Percentiles rank a stretch among this genome's conserved stretches.
Conservation (phyloP, 352 stramenopile genomes). For the Pythium monospermum region DNA sequence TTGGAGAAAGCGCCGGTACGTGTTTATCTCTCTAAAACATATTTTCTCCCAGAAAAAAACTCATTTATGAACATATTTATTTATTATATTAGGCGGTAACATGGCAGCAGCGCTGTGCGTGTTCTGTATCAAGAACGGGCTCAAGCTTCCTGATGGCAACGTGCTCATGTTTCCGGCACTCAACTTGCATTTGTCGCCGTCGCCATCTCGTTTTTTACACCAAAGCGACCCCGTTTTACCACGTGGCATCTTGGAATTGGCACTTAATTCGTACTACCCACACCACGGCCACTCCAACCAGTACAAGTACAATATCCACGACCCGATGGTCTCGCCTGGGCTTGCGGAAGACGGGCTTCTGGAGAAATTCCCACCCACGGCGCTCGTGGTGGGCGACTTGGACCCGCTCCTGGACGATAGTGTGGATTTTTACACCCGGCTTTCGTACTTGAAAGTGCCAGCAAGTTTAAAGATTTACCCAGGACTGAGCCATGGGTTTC, state of each 20-base stretch:
- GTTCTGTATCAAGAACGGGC: constrained; percentile 73
- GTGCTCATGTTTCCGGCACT: constrained; percentile 90
- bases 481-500: constrained; percentile 80
- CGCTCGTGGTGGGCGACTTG: constrained; percentile 79
- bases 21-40: background rate
- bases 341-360: constrained; percentile 74
- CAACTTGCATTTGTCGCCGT: constrained; percentile 84
- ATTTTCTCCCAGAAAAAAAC: background rate
- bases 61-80: background rate
- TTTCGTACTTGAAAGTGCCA: constrained; percentile 73
- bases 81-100: constrained; percentile 64
- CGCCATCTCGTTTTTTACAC: constrained; percentile 83
- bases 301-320: constrained; percentile 87
- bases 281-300: constrained; percentile 77
- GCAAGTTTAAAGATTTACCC: constrained; percentile 82
- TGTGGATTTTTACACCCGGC: constrained; percentile 87
- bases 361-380: constrained; percentile 72
- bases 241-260: constrained; percentile 70
- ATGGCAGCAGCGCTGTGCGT: constrained; percentile 80
- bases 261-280: constrained; percentile 84
- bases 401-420: constrained; percentile 86
- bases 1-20: constrained; percentile 81
- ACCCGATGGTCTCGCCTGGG: constrained; percentile 80
- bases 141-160: constrained; percentile 68
- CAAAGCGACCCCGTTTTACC: constrained; percentile 84